phyloP scores from a whole-genome alignment of 2,329 filamentous ascomycete species.

The Zymoseptoria tritici region DNA sequence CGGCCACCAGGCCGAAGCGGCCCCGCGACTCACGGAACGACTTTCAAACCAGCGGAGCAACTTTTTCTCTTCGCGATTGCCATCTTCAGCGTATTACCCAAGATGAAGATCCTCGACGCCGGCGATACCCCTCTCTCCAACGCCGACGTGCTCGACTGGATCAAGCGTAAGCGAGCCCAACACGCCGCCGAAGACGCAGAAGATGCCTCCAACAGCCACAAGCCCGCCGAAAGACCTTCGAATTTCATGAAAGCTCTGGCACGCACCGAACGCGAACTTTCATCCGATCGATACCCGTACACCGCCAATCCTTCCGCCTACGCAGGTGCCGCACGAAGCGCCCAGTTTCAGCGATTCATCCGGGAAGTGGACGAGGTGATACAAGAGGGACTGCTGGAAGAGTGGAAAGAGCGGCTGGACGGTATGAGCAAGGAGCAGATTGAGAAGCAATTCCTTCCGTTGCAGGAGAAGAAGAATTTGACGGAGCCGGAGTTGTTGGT shows the following conservation, averaged over 20 bases:
- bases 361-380: slow-evolving; percentile 20
- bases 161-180: slow-evolving; percentile 25
- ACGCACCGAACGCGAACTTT: slow-evolving; percentile 27
- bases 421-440: slow-evolving; percentile 21
- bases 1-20: background rate
- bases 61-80: background rate
- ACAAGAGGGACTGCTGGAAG: slow-evolving; percentile 20
- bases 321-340: slow-evolving; percentile 15
- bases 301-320: slow-evolving; percentile 23
- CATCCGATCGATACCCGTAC: slow-evolving; percentile 24
- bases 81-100: background rate
- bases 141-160: slow-evolving; percentile 29
- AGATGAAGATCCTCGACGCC: slow-evolving; percentile 30
- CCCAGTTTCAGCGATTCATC: slow-evolving; percentile 18
- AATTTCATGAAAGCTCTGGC: slow-evolving; percentile 26
- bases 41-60: background rate
- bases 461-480: slow-evolving; percentile 27
- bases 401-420: slow-evolving; percentile 17
- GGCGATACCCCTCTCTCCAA: slow-evolving; percentile 31
- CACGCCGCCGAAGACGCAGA: slow-evolving; percentile 26
- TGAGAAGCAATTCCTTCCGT: slow-evolving; percentile 21
- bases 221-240: slow-evolving; percentile 19
- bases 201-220: slow-evolving; percentile 18
- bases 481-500: slow-evolving; percentile 30
- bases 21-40: background rate